Evolutionary conservation across 2,329 filamentous ascomycete species (phyloP), one percentile per base, ranked within the genome.

Genomic region (Hypoxylon sp.): DNA sequence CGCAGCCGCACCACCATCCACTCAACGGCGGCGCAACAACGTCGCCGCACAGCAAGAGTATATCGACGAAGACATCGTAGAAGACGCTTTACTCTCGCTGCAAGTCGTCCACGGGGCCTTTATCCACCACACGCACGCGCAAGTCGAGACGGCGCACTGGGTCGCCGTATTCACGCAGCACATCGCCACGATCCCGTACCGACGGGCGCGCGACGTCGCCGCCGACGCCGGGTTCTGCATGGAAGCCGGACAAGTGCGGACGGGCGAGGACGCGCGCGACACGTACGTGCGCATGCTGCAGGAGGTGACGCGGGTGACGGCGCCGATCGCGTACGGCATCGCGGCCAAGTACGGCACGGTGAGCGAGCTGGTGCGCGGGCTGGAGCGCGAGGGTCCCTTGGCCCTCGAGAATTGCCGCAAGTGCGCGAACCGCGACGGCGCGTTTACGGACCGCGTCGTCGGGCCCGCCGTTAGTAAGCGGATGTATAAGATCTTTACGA

Each of bases 281-380:
- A 93, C 89, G 0, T 95, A 91, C 69, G 82, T 89, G 48, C 88
- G 88, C 70, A 93, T 95, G 92, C 81, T 96, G 55, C 90, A 93
- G 79, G 90, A 94, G 79, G 88, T 94, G 44, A 84, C 84, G 13
- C 87, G 92, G 15, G 86, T 95, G 15, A 94, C 93, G 5, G 86
- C 89, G 0, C 87, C 91, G 0, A 88, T 93, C 74, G 92, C 92
- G 0, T 88, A 91, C 68, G 92, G 92, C 2, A 87, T 95, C 64
- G 85, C 85, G 0, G 82, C 82, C 1, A 84, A 89, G 76, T 93
- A 90, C 76, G 82, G 81, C 1, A 87, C 80, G 4, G 86, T 92
- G 0, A 79, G 82, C 10, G 80, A 85, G 32, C 79, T 96, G 32
- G 84, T 92, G 0, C 79, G 80, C 0, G 90, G 84, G 0, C 83